Conservation (phyloP, 2,329 filamentous ascomycete species). For the Annulohypoxylon truncatum region DNA sequence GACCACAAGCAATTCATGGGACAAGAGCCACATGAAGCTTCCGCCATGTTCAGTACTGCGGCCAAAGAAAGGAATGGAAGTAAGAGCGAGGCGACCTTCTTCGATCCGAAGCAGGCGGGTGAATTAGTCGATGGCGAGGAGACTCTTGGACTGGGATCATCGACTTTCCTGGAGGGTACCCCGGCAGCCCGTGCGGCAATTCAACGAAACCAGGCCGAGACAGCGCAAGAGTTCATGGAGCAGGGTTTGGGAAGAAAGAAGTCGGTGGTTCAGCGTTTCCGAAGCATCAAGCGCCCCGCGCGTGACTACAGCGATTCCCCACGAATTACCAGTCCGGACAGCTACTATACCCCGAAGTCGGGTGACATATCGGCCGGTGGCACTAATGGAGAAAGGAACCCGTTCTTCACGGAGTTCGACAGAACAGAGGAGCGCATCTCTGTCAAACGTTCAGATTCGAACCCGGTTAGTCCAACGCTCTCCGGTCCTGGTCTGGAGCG, state of each 20-base stretch:
- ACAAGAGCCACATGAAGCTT: conserved; percentile 81
- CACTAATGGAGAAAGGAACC: conserved; percentile 69
- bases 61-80: conserved; percentile 49
- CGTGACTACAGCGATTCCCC: conserved; percentile 70
- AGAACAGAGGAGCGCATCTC: conserved; percentile 65
- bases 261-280: conserved; percentile 91
- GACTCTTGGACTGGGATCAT: conserved; percentile 86
- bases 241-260: conserved; percentile 87
- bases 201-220: conserved; percentile 77
- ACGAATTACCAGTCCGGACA: conserved; percentile 68
- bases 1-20: conserved; percentile 93
- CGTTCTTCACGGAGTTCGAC: conserved; percentile 85
- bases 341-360: conserved; percentile 55
- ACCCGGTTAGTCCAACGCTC: conserved; percentile 62
- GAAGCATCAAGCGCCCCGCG: conserved; percentile 80
- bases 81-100: conserved; percentile 62
- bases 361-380: conserved; percentile 53
- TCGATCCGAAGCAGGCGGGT: conserved; percentile 75
- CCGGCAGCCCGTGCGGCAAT: conserved; percentile 86
- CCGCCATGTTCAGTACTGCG: conserved; percentile 75
- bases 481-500: conserved; percentile 68
- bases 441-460: conserved; percentile 55
- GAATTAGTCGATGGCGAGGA: conserved; percentile 87
- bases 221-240: conserved; percentile 66
- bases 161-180: conserved; percentile 94